These are phyloP conservation scores for Agrostemma githago DNA, from an alignment of 148 eudicot genomes.

Conservation along the genomic window DNA sequence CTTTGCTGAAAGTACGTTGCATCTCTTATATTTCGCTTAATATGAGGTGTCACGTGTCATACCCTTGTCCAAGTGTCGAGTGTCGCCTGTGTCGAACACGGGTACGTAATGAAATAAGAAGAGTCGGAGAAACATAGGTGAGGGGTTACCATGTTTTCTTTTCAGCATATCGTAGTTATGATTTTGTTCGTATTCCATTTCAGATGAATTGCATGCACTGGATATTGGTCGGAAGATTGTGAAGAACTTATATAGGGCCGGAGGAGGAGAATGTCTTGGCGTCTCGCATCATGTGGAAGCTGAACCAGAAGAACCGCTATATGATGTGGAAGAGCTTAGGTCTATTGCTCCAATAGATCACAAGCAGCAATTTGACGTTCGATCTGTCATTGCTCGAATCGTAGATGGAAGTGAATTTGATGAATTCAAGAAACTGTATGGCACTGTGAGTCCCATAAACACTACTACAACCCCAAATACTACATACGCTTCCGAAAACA, in stretches of 20 bases:
- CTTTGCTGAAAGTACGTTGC: constrained; percentile 73
- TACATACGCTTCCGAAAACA: background rate
- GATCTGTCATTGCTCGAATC: constrained; percentile 84
- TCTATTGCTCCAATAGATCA: constrained; percentile 86
- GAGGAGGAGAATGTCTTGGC: constrained; percentile 35
- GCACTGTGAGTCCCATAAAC: constrained; percentile 77
- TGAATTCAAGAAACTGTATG: constrained; percentile 98
- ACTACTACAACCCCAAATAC: constrained; percentile 3
- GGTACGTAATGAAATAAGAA: too few relatives aligned
- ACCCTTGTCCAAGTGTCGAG: too few relatives aligned
- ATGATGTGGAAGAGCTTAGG: constrained; percentile 81
- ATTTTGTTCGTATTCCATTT: constrained; percentile 20
- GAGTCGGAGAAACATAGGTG: too few relatives aligned
- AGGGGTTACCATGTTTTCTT: background rate
- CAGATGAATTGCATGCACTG: constrained; percentile 96
- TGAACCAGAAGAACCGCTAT: constrained; percentile 69
- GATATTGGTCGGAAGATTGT: constrained; percentile 84
- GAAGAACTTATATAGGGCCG: constrained; percentile 85
- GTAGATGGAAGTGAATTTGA: constrained; percentile 99
- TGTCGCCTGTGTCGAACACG: too few relatives aligned
- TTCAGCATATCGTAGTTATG: background rate
- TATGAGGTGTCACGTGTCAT: too few relatives aligned
- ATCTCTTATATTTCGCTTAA: background rate
- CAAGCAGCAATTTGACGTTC: constrained; percentile 86
- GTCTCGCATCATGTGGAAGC: constrained; percentile 26